Percentiles rank a stretch among this genome's conserved stretches.
Evolutionary conservation across 2,329 filamentous ascomycete genomes (phyloP).

Genomic region (Aureobasidium namibiae): DNA sequence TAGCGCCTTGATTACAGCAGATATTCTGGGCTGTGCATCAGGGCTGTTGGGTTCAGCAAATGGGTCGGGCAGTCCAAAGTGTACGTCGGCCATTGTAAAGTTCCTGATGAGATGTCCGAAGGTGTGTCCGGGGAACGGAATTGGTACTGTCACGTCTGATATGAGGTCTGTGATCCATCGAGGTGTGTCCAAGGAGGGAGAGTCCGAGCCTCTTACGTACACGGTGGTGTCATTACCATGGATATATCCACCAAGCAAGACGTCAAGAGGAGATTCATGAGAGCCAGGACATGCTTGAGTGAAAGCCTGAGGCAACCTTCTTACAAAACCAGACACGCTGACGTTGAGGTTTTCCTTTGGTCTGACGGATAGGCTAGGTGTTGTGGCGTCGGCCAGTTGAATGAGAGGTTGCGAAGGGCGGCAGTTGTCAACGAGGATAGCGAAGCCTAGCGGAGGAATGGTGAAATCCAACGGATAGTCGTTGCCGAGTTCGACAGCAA

Average conservation of each 20-base stretch:
- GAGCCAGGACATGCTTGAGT: slow-evolving; percentile 67
- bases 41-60: slow-evolving; percentile 68
- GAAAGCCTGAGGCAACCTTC: slow-evolving; percentile 64
- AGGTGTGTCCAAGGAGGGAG: slow-evolving; percentile 60
- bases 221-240: slow-evolving; percentile 70
- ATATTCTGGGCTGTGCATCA: slow-evolving; percentile 67
- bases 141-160: slow-evolving; percentile 70
- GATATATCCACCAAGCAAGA: slow-evolving; percentile 72
- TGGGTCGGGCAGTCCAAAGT: slow-evolving; percentile 77
- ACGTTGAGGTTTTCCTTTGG: slow-evolving; percentile 61
- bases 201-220: slow-evolving; percentile 71
- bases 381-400: slow-evolving; percentile 66
- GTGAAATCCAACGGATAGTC: slow-evolving; percentile 68
- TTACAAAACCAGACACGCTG: slow-evolving; percentile 63
- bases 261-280: slow-evolving; percentile 73
- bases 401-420: slow-evolving; percentile 63
- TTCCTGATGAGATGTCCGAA: slow-evolving; percentile 80
- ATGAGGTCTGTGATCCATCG: slow-evolving; percentile 76
- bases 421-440: slow-evolving; percentile 79
- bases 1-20: slow-evolving; percentile 71
- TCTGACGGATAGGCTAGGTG: slow-evolving; percentile 56
- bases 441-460: slow-evolving; percentile 73
- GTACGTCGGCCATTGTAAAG: slow-evolving; percentile 76
- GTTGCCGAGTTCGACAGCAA: slow-evolving; percentile 64
- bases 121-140: slow-evolving; percentile 73